A percentile compares a stretch with the other conserved stretches of the same genome.
Evolutionary conservation across 1,284 basidiomycete species (phyloP).

Genomic region (Rhizopogon parksii): DNA sequence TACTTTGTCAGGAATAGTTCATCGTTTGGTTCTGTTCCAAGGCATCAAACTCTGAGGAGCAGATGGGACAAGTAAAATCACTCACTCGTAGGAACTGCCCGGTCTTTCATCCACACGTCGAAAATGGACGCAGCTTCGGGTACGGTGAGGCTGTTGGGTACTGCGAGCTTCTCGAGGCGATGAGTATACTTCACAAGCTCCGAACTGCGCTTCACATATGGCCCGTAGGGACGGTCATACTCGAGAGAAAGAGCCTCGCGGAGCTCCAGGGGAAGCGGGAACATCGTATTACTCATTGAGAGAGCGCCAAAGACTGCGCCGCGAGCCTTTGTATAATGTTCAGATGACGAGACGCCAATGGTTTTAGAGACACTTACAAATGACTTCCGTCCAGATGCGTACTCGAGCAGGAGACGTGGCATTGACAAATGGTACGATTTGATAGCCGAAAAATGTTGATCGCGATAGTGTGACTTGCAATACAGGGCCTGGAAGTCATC

Average conservation of each 20-base stretch:
- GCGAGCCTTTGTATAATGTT: slow-evolving; percentile 34
- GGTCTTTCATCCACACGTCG: slow-evolving; percentile 61
- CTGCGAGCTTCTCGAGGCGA: slow-evolving; percentile 46
- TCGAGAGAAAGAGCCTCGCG: slow-evolving; percentile 43
- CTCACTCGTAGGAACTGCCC: slow-evolving; percentile 23
- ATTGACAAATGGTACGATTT: slow-evolving; percentile 78
- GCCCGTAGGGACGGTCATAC: slow-evolving; percentile 31
- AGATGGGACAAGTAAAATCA: background rate
- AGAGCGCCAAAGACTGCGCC: slow-evolving; percentile 65
- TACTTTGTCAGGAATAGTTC: slow-evolving; percentile 69
- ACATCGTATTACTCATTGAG: slow-evolving; percentile 49
- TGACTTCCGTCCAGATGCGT: slow-evolving; percentile 56
- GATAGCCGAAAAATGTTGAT: slow-evolving; percentile 69
- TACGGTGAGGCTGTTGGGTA: slow-evolving; percentile 53
- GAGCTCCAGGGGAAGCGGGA: slow-evolving; percentile 52
- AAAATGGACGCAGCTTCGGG: slow-evolving; percentile 63
- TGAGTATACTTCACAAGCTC: slow-evolving; percentile 43
- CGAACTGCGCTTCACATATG: slow-evolving; percentile 44
- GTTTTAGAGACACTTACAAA: slow-evolving; percentile 46
- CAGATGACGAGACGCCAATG: slow-evolving; percentile 1
- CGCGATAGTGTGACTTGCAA: slow-evolving; percentile 64
- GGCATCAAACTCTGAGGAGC: background rate
- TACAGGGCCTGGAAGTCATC: slow-evolving; percentile 87
- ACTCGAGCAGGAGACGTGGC: slow-evolving; percentile 75
- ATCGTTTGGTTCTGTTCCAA: slow-evolving; percentile 41